Evolutionary conservation across 208 protist species (phyloP).

Genomic region (Angomonas deanei): DNA sequence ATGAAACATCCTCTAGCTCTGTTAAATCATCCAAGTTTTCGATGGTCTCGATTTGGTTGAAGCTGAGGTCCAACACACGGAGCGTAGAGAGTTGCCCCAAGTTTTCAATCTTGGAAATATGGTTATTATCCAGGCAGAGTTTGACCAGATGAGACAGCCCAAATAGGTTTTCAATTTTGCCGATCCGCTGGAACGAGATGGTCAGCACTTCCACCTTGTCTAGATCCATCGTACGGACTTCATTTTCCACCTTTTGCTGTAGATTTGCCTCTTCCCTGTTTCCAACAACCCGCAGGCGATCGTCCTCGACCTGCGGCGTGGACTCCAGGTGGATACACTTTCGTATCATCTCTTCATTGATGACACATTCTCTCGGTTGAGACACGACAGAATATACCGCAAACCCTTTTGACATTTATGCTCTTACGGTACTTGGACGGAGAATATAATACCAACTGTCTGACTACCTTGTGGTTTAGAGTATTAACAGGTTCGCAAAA

Average conservation of each 20-base stretch:
- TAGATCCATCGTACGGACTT: constrained; percentile 52
- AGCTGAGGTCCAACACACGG: constrained; percentile 89
- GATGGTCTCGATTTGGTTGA: constrained; percentile 92
- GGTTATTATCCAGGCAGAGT: constrained; percentile 94
- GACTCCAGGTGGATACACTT: constrained; percentile 64
- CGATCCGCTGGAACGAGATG: constrained; percentile 64
- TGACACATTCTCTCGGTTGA: constrained; percentile 62
- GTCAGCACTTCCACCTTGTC: constrained; percentile 56
- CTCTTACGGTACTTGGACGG: no score
- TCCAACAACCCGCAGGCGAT: constrained; percentile 63
- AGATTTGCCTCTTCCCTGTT: constrained; percentile 57
- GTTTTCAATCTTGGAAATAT: constrained; percentile 90
- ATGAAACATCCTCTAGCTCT: constrained; percentile 85
- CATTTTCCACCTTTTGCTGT: constrained; percentile 37
- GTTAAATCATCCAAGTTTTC: constrained; percentile 76
- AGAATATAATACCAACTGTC: no score
- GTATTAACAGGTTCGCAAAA: constrained; percentile 7
- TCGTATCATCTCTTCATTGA: constrained; percentile 77
- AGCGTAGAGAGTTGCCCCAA: constrained; percentile 80
- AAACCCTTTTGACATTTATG: constrained; percentile 70
- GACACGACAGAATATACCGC: constrained; percentile 59
- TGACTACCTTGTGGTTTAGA: constrained; percentile 1
- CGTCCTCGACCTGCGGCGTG: constrained; percentile 61
- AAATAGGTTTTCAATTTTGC: constrained; percentile 88
- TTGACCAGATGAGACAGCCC: constrained; percentile 83